phyloP scores from a whole-genome alignment of 2,329 filamentous ascomycete genomes.

The Ramichloridium luteum region DNA sequence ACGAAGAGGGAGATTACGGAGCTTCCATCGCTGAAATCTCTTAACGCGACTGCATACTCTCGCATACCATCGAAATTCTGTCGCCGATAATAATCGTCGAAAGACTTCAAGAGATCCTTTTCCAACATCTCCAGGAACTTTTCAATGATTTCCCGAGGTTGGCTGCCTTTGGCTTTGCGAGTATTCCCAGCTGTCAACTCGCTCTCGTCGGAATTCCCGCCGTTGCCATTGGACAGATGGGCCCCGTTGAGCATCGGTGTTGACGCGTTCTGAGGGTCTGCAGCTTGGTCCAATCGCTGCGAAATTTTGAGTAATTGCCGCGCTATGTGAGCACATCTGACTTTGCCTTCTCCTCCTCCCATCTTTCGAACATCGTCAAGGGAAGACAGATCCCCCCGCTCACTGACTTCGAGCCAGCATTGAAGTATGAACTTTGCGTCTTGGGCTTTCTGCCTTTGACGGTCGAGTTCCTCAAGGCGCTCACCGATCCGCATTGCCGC shows the following conservation, averaged over 20 bases:
- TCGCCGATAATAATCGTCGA: slow-evolving; percentile 89
- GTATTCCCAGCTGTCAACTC: slow-evolving; percentile 32
- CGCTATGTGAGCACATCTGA: slow-evolving; percentile 85
- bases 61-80: slow-evolving; percentile 98
- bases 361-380: slow-evolving; percentile 79
- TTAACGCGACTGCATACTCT: slow-evolving; percentile 84
- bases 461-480: slow-evolving; percentile 83
- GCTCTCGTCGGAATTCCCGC: slow-evolving; percentile 36
- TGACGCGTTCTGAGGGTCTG: slow-evolving; percentile 13
- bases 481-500: slow-evolving; percentile 91
- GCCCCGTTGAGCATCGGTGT: slow-evolving; percentile 21
- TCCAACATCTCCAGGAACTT: slow-evolving; percentile 94
- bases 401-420: slow-evolving; percentile 92
- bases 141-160: slow-evolving; percentile 67
- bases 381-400: slow-evolving; percentile 73
- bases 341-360: slow-evolving; percentile 79
- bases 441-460: slow-evolving; percentile 75
- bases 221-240: slow-evolving; percentile 32
- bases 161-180: slow-evolving; percentile 41
- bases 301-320: slow-evolving; percentile 90
- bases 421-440: slow-evolving; percentile 93
- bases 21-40: slow-evolving; percentile 90
- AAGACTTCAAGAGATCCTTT: slow-evolving; percentile 88
- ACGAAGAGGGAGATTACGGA: slow-evolving; percentile 95
- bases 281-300: slow-evolving; percentile 69